Evolutionary conservation across 2,329 filamentous ascomycete genomes (phyloP).

Genomic region (Fusarium bactridioides): DNA sequence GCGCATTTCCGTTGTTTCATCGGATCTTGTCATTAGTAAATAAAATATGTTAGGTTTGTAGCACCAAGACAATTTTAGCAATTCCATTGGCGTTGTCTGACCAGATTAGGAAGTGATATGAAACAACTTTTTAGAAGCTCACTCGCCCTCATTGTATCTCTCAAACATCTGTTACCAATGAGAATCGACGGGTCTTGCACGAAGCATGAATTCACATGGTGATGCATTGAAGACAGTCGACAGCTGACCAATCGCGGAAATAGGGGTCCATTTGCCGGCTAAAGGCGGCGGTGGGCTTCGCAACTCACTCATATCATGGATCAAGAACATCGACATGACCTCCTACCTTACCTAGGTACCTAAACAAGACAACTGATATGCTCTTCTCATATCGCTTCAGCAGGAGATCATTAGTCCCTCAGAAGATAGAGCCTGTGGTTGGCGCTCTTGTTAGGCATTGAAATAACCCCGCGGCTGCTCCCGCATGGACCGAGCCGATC

Average conservation of each 20-base stretch:
- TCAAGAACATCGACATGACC: not conserved
- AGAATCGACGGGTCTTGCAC: not conserved
- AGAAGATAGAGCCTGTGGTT: not conserved
- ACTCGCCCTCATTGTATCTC: not conserved
- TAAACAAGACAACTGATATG: not conserved
- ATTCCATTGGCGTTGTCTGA: not conserved
- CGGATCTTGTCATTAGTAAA: not conserved
- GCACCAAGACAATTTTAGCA: not conserved
- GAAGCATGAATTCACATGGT: not conserved
- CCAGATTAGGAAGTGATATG: not conserved
- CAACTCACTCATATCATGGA: constrained; percentile 7
- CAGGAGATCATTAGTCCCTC: not conserved
- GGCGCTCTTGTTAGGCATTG: not conserved
- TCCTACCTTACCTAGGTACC: not conserved
- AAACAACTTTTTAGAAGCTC: not conserved
- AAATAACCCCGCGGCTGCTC: constrained; percentile 29
- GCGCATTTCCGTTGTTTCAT: not conserved
- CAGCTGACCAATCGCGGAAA: constrained; percentile 7
- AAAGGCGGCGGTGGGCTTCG: constrained; percentile 4
- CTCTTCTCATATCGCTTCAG: not conserved
- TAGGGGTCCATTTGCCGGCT: not conserved
- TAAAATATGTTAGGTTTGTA: not conserved
- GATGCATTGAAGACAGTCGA: constrained; percentile 5
- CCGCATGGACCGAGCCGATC: constrained; percentile 31
- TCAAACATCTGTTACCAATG: not conserved